phyloP scores from a whole-genome alignment of 306 rosid species.

The Sindora glabra region DNA sequence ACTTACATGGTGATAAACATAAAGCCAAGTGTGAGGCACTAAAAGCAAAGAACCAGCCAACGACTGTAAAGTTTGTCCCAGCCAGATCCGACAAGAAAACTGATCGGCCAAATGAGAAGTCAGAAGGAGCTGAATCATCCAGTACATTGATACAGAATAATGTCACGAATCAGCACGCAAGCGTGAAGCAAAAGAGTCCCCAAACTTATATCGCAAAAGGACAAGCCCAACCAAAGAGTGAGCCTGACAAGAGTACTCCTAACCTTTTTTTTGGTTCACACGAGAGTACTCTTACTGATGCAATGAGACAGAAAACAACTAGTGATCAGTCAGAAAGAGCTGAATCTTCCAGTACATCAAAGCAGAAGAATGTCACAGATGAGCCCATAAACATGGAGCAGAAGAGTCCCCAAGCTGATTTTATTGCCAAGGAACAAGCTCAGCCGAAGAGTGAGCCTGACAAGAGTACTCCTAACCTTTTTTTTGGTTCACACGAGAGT shows the following conservation, averaged over 20 bases:
- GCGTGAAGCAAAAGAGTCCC: background rate
- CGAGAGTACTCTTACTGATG: too few species aligned
- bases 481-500: too few species aligned
- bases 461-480: too few species aligned
- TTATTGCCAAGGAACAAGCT: background rate
- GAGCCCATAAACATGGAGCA: background rate
- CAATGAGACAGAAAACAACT: too few species aligned
- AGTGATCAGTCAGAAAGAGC: background rate
- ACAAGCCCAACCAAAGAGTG: background rate
- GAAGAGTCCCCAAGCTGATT: background rate
- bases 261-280: too few species aligned
- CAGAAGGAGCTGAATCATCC: background rate
- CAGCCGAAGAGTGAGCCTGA: background rate
- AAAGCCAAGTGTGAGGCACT: conserved; percentile 18
- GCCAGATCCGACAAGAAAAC: background rate
- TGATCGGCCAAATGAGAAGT: conserved; percentile 1
- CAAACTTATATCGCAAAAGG: background rate
- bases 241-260: too few species aligned
- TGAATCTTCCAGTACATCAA: background rate
- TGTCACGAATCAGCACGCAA: background rate
- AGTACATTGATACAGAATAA: conserved; percentile 5
- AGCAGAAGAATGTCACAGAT: conserved; percentile 1
- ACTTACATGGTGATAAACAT: conserved; percentile 29
- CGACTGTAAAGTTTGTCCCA: background rate
- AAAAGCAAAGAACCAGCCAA: conserved; percentile 13